Percentiles rank a stretch among this genome's conserved stretches.
Conservation (phyloP, 140 eudicot species). For the Stevia rebaudiana region DNA sequence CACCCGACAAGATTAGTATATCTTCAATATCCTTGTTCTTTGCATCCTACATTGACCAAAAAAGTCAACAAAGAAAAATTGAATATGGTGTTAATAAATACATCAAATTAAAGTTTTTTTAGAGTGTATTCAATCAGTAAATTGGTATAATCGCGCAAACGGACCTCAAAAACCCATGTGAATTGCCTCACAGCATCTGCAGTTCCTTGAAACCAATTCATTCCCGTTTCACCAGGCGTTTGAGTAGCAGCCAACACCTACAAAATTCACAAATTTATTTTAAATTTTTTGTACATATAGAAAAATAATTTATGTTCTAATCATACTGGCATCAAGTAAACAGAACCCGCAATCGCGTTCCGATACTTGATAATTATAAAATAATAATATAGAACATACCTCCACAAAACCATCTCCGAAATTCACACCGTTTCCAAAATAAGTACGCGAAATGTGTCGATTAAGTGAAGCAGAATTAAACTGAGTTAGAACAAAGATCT, state of each 20-base stretch:
- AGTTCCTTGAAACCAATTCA: conserved; percentile 97
- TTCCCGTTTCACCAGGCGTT: conserved; percentile 84
- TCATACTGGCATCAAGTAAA: neutral
- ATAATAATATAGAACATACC: conserved; percentile 30
- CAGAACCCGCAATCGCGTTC: neutral
- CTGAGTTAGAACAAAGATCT: conserved; percentile 84
- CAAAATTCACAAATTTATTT: neutral
- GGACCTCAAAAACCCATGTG: conserved; percentile 93
- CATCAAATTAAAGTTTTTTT: neutral
- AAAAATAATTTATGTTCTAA: neutral
- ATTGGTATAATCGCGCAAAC: neutral
- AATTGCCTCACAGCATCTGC: conserved; percentile 98
- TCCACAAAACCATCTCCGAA: conserved; percentile 98
- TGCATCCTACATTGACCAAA: conserved; percentile 53
- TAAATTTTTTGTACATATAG: neutral
- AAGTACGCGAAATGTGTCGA: conserved; percentile 95
- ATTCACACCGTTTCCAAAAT: conserved; percentile 82
- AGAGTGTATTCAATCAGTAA: neutral
- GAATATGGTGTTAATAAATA: neutral
- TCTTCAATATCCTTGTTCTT: conserved; percentile 86
- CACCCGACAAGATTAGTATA: conserved; percentile 84
- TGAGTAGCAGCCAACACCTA: conserved; percentile 98
- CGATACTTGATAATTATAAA: neutral
- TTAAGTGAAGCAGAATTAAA: conserved; percentile 93
- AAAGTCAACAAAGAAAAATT: neutral